A percentile compares a stretch with the other conserved stretches of the same genome.
phyloP scores from a whole-genome alignment of 2,329 filamentous ascomycete genomes.

The Epichloe brachyelytri region DNA sequence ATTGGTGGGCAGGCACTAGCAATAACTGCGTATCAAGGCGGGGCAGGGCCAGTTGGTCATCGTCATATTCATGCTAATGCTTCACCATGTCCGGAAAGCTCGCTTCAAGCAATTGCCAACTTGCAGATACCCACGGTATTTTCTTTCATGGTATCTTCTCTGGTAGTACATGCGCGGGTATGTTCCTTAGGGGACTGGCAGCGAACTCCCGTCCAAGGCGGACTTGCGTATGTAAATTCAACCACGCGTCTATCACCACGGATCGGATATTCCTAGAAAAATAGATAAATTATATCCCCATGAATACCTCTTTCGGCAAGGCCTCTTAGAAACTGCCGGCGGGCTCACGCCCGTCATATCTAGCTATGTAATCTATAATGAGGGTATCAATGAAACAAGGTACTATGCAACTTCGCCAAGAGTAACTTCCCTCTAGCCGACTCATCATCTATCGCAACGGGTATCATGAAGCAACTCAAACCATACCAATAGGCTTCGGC shows the following conservation, averaged over 20 bases:
- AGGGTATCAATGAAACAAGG: not conserved
- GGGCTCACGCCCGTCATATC: not conserved
- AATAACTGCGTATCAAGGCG: not conserved
- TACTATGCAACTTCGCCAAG: not conserved
- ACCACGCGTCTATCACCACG: too few relatives aligned
- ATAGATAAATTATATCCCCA: too few relatives aligned
- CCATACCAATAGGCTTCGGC: conserved; percentile 44
- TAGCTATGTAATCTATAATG: not conserved
- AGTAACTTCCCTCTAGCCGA: not conserved
- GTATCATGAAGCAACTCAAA: conserved; percentile 16
- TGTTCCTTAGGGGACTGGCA: too few relatives aligned
- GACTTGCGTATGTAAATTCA: too few relatives aligned
- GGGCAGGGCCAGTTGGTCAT: not conserved
- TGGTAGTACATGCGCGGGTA: too few relatives aligned
- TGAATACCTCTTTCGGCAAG: too few relatives aligned
- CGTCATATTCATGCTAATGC: not conserved
- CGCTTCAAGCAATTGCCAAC: too few relatives aligned
- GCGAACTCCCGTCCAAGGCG: too few relatives aligned
- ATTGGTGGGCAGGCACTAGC: not conserved
- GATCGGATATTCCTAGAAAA: too few relatives aligned
- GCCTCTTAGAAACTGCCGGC: not conserved
- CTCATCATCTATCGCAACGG: not conserved
- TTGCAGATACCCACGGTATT: too few relatives aligned
- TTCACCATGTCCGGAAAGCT: too few relatives aligned
- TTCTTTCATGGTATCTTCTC: too few relatives aligned